Conservation (phyloP, 306 rosid genomes). For the Fagus crenata region DNA sequence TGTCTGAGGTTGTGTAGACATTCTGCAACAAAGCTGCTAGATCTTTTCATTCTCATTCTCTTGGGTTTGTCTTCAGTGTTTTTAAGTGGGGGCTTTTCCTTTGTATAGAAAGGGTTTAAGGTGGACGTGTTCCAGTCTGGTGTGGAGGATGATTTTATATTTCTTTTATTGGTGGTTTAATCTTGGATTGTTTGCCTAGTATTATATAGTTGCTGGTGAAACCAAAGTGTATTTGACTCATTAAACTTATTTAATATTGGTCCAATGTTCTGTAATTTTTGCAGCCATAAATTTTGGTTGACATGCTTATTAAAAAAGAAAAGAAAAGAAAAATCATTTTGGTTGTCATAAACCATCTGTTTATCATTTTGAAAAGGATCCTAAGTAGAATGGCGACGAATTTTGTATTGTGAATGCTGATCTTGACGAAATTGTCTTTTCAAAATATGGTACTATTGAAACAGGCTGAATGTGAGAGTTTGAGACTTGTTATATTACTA, state of each 20-base stretch:
- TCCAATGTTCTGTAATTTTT: constrained; percentile 3
- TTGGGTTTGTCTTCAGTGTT: constrained; percentile 47
- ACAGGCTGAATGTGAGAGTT: too few relatives aligned
- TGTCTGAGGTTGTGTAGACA: constrained; percentile 41
- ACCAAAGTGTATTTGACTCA: constrained; percentile 22
- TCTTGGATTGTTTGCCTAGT: constrained; percentile 29
- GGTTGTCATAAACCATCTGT: not conserved
- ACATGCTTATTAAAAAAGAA: not conserved
- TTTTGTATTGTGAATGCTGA: too few relatives aligned
- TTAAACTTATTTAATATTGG: constrained; percentile 12
- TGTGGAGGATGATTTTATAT: constrained; percentile 22
- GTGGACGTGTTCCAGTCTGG: constrained; percentile 30
- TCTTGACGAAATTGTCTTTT: too few relatives aligned
- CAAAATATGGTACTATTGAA: too few relatives aligned
- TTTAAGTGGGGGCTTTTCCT: constrained; percentile 41
- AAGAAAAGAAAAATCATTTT: too few relatives aligned
- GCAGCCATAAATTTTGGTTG: not conserved
- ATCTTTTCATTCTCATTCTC: constrained; percentile 29
- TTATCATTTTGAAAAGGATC: not conserved
- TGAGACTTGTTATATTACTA: too few relatives aligned
- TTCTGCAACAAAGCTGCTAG: constrained; percentile 9
- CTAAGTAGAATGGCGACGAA: too few relatives aligned
- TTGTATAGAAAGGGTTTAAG: constrained; percentile 38
- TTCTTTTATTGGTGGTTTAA: constrained; percentile 26
- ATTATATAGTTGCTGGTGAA: constrained; percentile 19